Conservation (phyloP, 2,329 filamentous ascomycete genomes). For the Claviceps monticola region DNA sequence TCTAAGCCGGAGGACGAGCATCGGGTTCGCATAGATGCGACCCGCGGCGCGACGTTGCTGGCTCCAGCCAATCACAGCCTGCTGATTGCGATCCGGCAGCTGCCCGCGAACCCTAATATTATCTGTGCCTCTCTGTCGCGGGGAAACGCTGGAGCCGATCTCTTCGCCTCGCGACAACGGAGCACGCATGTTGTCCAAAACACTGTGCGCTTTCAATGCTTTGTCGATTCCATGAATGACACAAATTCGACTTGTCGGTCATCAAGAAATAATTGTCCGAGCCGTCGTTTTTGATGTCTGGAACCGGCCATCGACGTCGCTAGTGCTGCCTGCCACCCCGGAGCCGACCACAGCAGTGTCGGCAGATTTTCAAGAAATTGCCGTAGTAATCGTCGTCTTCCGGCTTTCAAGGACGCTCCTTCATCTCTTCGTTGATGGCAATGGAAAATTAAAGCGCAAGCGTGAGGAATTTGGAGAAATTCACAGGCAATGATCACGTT, state of each 20-base stretch:
- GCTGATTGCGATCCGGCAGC: slow-evolving; percentile 1
- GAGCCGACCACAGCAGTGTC: neutral
- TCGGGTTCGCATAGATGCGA: neutral
- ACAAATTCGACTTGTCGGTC: too few species aligned
- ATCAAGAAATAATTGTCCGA: too few species aligned
- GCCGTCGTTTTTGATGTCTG: neutral
- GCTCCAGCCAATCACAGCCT: slow-evolving; percentile 2
- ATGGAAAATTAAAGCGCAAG: neutral
- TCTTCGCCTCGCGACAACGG: neutral
- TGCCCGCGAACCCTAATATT: neutral
- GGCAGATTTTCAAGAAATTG: too few species aligned
- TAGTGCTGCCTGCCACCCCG: neutral
- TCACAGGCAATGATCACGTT: neutral
- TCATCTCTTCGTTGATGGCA: neutral
- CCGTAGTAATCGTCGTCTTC: neutral
- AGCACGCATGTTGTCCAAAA: neutral
- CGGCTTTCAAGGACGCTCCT: neutral
- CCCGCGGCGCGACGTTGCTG: neutral
- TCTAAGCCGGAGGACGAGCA: neutral
- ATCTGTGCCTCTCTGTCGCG: neutral
- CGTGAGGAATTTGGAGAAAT: neutral
- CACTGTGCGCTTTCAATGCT: neutral
- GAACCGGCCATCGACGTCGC: neutral
- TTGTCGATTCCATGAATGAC: neutral
- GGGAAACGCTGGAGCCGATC: neutral